Percentiles rank a stretch among this genome's conserved stretches.
Conservation (phyloP, 2,329 filamentous ascomycete genomes). For the Fusarium floridanum region DNA sequence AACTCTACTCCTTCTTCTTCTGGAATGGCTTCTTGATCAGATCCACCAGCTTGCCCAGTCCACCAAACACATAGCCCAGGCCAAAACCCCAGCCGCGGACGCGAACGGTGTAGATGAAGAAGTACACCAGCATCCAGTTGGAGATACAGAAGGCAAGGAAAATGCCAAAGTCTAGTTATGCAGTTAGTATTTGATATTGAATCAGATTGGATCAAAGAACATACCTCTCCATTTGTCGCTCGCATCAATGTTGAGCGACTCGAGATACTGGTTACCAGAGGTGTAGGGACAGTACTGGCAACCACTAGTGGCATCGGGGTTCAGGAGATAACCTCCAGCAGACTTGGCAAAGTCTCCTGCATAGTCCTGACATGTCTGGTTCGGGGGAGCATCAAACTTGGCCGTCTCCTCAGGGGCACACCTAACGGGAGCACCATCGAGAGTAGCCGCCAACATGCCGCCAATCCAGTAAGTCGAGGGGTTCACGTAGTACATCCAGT, state of each 20-base stretch:
- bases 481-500: slow-evolving; percentile 42
- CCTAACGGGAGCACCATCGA: slow-evolving; percentile 47
- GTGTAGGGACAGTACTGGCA: slow-evolving; percentile 80
- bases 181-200: background rate
- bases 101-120: slow-evolving; percentile 81
- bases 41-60: slow-evolving; percentile 34
- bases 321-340: slow-evolving; percentile 71
- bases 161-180: slow-evolving; percentile 70
- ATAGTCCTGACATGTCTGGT: slow-evolving; percentile 74
- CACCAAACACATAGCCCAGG: slow-evolving; percentile 57
- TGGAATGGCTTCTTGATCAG: slow-evolving; percentile 40
- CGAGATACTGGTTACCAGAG: slow-evolving; percentile 71
- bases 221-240: slow-evolving; percentile 71
- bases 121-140: slow-evolving; percentile 80
- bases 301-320: slow-evolving; percentile 66
- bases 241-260: slow-evolving; percentile 63
- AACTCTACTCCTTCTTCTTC: slow-evolving; percentile 22
- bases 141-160: slow-evolving; percentile 78
- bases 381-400: slow-evolving; percentile 71
- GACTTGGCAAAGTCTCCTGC: slow-evolving; percentile 66
- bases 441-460: slow-evolving; percentile 38
- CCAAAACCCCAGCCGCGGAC: slow-evolving; percentile 80
- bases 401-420: slow-evolving; percentile 56
- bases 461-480: slow-evolving; percentile 41
- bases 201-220: background rate